These are phyloP conservation scores for Zea luxurians DNA, from an alignment of 176 grass and related monocot genomes.

Conservation along the genomic window DNA sequence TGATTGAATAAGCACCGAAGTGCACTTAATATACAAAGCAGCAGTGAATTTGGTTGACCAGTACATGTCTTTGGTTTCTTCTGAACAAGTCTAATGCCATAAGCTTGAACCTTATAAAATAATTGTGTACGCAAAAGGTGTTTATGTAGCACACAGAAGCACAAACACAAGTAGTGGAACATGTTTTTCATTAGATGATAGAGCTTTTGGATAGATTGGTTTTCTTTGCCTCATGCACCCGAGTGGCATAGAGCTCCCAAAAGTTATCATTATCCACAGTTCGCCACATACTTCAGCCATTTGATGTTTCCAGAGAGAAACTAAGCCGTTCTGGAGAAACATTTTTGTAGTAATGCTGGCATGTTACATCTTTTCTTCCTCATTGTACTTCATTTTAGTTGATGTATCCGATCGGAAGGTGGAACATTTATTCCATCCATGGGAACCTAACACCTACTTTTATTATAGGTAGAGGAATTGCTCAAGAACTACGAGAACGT, in stretches of 20 bases:
- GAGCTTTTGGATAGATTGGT: background rate
- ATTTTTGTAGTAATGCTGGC: background rate
- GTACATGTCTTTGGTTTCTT: background rate
- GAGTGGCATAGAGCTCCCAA: background rate
- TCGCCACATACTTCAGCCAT: background rate
- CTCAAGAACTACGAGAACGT: conserved; percentile 83
- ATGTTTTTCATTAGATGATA: background rate
- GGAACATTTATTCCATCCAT: background rate
- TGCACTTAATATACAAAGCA: background rate
- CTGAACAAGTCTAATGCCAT: background rate
- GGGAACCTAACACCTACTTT: conserved; percentile 21
- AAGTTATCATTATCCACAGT: background rate
- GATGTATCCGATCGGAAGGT: background rate
- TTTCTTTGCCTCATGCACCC: background rate
- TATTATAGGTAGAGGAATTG: conserved; percentile 67
- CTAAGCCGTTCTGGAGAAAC: background rate
- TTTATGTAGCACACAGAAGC: background rate
- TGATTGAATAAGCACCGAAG: background rate
- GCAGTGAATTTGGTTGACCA: background rate
- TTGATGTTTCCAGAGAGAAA: background rate
- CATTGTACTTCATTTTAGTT: conserved; percentile 10
- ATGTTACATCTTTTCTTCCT: background rate
- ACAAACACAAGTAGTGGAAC: background rate
- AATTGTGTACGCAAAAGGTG: background rate
- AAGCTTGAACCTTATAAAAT: conserved; percentile 2